phyloP scores from a whole-genome alignment of 2,329 filamentous ascomycete genomes.

The Talaromyces sp. region DNA sequence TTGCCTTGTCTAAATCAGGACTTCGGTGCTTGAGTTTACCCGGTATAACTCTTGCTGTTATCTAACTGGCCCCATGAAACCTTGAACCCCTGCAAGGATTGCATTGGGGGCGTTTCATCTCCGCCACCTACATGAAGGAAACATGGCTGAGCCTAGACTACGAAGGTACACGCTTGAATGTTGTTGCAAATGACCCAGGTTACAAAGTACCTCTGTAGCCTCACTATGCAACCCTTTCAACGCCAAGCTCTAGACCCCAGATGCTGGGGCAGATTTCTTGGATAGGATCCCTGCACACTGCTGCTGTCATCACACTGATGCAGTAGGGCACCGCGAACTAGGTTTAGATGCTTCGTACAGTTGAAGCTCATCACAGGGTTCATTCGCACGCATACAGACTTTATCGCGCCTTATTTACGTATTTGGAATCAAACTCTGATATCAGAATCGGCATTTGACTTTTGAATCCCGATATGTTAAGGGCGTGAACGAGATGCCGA shows the following conservation, averaged over 20 bases:
- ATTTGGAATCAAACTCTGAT: constrained; percentile 2
- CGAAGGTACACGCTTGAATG: too few species aligned
- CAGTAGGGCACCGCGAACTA: neutral
- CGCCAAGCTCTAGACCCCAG: neutral
- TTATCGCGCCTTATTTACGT: neutral
- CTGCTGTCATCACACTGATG: constrained; percentile 5
- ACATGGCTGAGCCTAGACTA: neutral
- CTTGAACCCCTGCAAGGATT: constrained; percentile 8
- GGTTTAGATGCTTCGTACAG: neutral
- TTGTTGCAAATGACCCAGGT: too few species aligned
- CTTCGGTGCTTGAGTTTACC: neutral
- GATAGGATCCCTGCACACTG: neutral
- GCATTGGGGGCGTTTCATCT: constrained; percentile 2
- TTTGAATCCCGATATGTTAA: neutral
- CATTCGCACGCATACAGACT: neutral
- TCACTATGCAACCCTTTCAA: neutral
- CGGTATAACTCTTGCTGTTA: neutral
- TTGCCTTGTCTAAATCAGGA: neutral
- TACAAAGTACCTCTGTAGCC: neutral
- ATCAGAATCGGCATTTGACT: neutral
- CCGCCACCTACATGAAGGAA: constrained; percentile 1
- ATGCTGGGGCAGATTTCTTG: neutral
- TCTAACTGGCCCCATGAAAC: neutral
- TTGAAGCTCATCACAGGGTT: neutral
- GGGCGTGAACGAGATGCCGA: neutral